A percentile compares a stretch with the other conserved stretches of the same genome.
phyloP scores from a whole-genome alignment of 768 basidiomycete genomes.

The Termitomyces sp. region DNA sequence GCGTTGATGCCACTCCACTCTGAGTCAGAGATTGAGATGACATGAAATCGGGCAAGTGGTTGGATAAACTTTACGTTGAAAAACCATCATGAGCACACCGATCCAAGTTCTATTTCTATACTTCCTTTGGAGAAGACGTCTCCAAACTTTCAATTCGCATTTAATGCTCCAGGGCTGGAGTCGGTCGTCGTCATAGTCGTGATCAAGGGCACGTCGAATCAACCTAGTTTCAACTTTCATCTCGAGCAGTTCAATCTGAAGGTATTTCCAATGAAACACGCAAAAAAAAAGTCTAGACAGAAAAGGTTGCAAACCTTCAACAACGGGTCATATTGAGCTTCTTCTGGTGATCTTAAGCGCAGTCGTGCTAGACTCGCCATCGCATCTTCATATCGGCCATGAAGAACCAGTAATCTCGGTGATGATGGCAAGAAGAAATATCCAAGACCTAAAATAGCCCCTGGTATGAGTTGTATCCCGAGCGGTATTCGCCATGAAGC shows the following conservation, averaged over 20 bases:
- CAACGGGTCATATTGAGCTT: constrained; percentile 43
- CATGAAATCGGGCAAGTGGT: neutral
- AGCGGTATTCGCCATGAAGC: constrained; percentile 77
- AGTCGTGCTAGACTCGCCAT: constrained; percentile 49
- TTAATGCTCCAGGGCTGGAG: constrained; percentile 14
- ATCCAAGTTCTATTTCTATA: constrained; percentile 61
- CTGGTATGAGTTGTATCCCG: constrained; percentile 66
- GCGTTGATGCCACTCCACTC: constrained; percentile 90
- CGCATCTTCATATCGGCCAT: constrained; percentile 55
- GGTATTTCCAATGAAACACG: neutral
- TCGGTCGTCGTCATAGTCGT: constrained; percentile 7
- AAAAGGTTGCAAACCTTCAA: constrained; percentile 32
- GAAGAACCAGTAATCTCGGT: constrained; percentile 51
- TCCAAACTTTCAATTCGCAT: constrained; percentile 46
- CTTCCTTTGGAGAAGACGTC: constrained; percentile 43
- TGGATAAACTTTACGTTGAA: constrained; percentile 57
- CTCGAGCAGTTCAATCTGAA: constrained; percentile 66
- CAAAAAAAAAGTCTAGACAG: neutral
- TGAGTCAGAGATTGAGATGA: constrained; percentile 18
- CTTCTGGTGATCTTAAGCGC: constrained; percentile 40
- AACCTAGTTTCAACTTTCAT: constrained; percentile 66
- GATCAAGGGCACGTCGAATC: constrained; percentile 30
- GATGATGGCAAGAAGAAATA: constrained; percentile 56
- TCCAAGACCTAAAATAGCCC: constrained; percentile 57
- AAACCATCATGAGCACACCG: constrained; percentile 73